A percentile compares a stretch with the other conserved stretches of the same genome.
These are phyloP conservation scores for Rhizopogon vinicolor DNA, from an alignment of 768 basidiomycete species.

Conservation along the genomic window DNA sequence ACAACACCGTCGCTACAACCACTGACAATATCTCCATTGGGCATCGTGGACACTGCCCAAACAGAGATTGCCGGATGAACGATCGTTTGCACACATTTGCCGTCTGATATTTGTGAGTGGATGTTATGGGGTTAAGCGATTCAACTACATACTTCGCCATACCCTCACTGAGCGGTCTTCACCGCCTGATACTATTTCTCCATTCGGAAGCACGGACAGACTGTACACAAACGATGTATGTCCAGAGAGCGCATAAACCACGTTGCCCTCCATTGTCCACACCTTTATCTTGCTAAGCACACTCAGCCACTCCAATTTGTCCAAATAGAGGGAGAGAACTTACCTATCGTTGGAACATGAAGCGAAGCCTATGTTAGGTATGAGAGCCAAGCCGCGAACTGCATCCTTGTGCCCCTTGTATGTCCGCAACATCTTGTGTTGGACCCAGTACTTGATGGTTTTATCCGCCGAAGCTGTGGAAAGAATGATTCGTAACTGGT, in stretches of 20 bases:
- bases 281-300: slow-evolving; percentile 77
- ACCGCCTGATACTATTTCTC: slow-evolving; percentile 84
- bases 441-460: slow-evolving; percentile 85
- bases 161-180: slow-evolving; percentile 92
- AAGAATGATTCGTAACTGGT: slow-evolving; percentile 7
- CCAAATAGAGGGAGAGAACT: slow-evolving; percentile 8
- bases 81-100: slow-evolving; percentile 84
- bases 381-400: slow-evolving; percentile 77
- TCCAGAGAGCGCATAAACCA: slow-evolving; percentile 76
- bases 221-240: slow-evolving; percentile 98
- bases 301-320: slow-evolving; percentile 1
- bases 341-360: slow-evolving; percentile 95
- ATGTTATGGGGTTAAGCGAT: not conserved
- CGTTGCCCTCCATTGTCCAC: slow-evolving; percentile 83
- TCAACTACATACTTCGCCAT: slow-evolving; percentile 67
- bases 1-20: slow-evolving; percentile 87
- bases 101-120: slow-evolving; percentile 45
- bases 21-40: slow-evolving; percentile 89
- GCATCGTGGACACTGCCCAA: slow-evolving; percentile 86
- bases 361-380: slow-evolving; percentile 88
- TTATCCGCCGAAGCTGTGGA: slow-evolving; percentile 86
- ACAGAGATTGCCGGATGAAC: slow-evolving; percentile 96
- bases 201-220: slow-evolving; percentile 73
- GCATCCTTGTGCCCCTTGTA: slow-evolving; percentile 89
- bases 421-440: slow-evolving; percentile 68